phyloP scores from a whole-genome alignment of 352 stramenopile species.

The Pythium insidiosum region DNA sequence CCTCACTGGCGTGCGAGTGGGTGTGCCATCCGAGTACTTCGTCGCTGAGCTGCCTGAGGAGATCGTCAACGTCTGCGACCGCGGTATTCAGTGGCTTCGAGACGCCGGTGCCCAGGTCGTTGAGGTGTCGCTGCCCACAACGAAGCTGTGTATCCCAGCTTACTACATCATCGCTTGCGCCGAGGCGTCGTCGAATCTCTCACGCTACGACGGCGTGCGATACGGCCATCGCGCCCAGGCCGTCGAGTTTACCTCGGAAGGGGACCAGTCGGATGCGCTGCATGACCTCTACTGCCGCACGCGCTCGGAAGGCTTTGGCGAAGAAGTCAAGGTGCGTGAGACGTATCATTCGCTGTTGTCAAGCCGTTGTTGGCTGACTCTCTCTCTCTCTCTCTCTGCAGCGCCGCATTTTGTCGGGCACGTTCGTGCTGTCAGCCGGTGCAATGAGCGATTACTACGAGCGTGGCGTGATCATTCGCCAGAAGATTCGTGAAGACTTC shows the following conservation, averaged over 20 bases:
- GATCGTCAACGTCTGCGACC: constrained; percentile 82
- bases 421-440: constrained; percentile 83
- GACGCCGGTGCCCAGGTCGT: constrained; percentile 70
- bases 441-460: constrained; percentile 89
- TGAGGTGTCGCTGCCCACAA: constrained; percentile 65
- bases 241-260: constrained; percentile 29
- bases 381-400: constrained; percentile 9
- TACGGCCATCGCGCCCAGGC: constrained; percentile 78
- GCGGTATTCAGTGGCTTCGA: constrained; percentile 61
- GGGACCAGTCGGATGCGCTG: constrained; percentile 68
- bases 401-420: constrained; percentile 88
- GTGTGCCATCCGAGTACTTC: constrained; percentile 93
- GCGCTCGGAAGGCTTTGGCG: constrained; percentile 85
- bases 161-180: constrained; percentile 99
- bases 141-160: constrained; percentile 86
- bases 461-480: constrained; percentile 66
- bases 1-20: constrained; percentile 82
- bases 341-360: too few relatives aligned
- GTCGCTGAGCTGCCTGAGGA: constrained; percentile 85
- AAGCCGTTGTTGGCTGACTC: too few relatives aligned
- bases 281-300: constrained; percentile 85
- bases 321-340: constrained; percentile 87
- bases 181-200: constrained; percentile 97
- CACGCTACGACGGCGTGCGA: constrained; percentile 94
- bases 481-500: constrained; percentile 77